Evolutionary conservation across 148 eudicot species (phyloP), one percentile per base, ranked within the genome.

Genomic region (Amaranthus hypochondriacus): DNA sequence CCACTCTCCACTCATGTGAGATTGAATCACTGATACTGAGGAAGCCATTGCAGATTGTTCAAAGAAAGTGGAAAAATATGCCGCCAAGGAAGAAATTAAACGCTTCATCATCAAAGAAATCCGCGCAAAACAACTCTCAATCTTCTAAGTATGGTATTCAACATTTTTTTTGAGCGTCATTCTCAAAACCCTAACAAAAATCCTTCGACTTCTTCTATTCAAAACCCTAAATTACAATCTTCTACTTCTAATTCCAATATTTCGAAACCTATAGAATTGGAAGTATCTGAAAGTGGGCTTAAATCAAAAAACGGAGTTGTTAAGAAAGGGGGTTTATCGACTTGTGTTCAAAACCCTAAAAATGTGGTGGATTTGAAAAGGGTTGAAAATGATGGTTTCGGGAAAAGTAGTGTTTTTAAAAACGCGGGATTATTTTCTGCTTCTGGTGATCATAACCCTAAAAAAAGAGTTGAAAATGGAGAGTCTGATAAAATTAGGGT

Each of bases 121-220:
- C 88, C 8, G 83, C 82, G 14, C 89, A 77, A 50, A 78, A 71
- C 52, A 75, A 68, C 56, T 86, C 97, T 11, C 88, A 91, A 70
- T 87, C 91, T 51, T 52, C 84, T 7, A 92, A 92, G 71, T 95
- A 88, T 74, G 98, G 98, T 6, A 95, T 95, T 46, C 96, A 92
- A 21, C 98, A 95, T 59, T 95, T 95, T 95, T 86, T 95, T 95
- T 80, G 87, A 84, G 7, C 97, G 93, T 42, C 92, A 83, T 59
- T 82, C 97, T 9, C 88, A 75, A 60, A 75, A 70, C 51, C 66
- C 80, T 50, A 68, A 42, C 48, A 65, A 65, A 5, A 63, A 12
- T 13, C 11, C 5, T 4, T 14, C 67, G 2, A 65, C 49, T 65
- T n/a, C 63, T 64, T 77, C 63, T 60, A 60, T 82, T 78, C 68